Percentiles rank a stretch among this genome's conserved stretches.
Evolutionary conservation across 208 protist species (phyloP).

Genomic region (Herpetomonas tarakana): DNA sequence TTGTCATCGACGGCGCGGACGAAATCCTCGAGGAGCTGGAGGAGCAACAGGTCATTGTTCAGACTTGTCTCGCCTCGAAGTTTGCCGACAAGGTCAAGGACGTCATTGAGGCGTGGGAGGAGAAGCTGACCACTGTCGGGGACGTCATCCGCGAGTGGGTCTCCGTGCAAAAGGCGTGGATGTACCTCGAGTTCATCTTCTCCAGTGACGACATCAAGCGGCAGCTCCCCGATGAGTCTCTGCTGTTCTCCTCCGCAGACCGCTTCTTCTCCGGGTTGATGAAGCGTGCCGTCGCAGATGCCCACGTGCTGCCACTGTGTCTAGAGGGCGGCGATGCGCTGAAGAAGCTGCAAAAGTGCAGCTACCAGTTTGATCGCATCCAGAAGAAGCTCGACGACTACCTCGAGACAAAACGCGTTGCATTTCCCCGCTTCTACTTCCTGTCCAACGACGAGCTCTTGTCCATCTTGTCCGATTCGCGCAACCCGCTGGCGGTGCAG

Average conservation of each 20-base stretch:
- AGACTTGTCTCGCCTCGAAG: slow-evolving; percentile 84
- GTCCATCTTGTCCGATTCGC: slow-evolving; percentile 96
- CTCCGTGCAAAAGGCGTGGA: slow-evolving; percentile 93
- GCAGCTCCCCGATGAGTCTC: slow-evolving; percentile 87
- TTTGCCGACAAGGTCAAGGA: slow-evolving; percentile 60
- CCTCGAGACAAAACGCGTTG: slow-evolving; percentile 93
- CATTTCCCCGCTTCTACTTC: slow-evolving; percentile 97
- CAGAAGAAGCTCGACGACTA: slow-evolving; percentile 96
- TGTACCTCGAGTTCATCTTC: slow-evolving; percentile 98
- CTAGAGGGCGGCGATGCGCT: slow-evolving; percentile 65
- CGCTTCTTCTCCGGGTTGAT: slow-evolving; percentile 89
- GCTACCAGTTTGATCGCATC: slow-evolving; percentile 88
- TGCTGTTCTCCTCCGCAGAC: slow-evolving; percentile 87
- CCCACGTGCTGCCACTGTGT: slow-evolving; percentile 83
- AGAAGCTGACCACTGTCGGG: slow-evolving; percentile 68
- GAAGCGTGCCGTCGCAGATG: slow-evolving; percentile 56
- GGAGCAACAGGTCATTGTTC: slow-evolving; percentile 85
- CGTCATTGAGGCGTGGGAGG: slow-evolving; percentile 79
- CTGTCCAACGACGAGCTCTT: slow-evolving; percentile 97
- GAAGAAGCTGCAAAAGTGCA: slow-evolving; percentile 86
- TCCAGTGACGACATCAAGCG: slow-evolving; percentile 95
- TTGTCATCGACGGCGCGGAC: slow-evolving; percentile 81
- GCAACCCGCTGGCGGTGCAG: slow-evolving; percentile 93
- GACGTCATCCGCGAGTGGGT: slow-evolving; percentile 93
- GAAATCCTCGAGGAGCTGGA: slow-evolving; percentile 87